phyloP scores from a whole-genome alignment of 257 asterid genomes.

The Craterostigma plantagineum region DNA sequence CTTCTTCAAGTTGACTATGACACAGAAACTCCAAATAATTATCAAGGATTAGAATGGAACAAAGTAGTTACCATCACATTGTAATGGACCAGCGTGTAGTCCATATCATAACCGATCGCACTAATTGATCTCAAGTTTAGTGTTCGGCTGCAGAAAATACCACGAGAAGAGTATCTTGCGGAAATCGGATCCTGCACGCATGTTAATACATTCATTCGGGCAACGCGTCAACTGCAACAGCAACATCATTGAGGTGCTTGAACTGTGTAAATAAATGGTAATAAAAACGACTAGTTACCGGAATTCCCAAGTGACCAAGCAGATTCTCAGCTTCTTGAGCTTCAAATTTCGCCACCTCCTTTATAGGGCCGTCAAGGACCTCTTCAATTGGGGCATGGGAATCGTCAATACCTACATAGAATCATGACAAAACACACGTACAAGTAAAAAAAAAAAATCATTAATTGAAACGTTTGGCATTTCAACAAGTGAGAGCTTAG shows the following conservation, averaged over 20 bases:
- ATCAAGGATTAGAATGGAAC: too few relatives aligned
- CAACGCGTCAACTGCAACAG: slow-evolving; percentile 3
- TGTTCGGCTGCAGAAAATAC: slow-evolving; percentile 71
- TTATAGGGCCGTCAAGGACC: slow-evolving; percentile 46
- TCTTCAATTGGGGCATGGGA: slow-evolving; percentile 12
- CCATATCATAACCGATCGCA: slow-evolving; percentile 85
- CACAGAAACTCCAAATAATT: not conserved
- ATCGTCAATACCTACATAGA: slow-evolving; percentile 20
- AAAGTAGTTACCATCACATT: slow-evolving; percentile 43
- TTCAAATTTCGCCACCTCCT: slow-evolving; percentile 60
- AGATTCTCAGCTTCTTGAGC: slow-evolving; percentile 55
- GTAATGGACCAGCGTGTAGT: slow-evolving; percentile 67
- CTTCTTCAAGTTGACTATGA: too few relatives aligned
- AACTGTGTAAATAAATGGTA: not conserved
- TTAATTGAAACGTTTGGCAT: not conserved
- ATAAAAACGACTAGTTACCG: slow-evolving; percentile 25
- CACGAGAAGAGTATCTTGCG: slow-evolving; percentile 48
- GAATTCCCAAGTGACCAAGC: slow-evolving; percentile 54
- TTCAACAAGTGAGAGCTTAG: not conserved
- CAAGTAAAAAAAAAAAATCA: too few relatives aligned
- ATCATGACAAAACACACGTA: too few relatives aligned
- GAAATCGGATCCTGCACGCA: slow-evolving; percentile 51
- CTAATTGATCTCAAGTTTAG: slow-evolving; percentile 61
- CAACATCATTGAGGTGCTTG: not conserved
- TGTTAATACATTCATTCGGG: slow-evolving; percentile 8